Evolutionary conservation across 2,329 filamentous ascomycete species (phyloP), one percentile per base, ranked within the genome.

Genomic region (Diaporthe caulivora): DNA sequence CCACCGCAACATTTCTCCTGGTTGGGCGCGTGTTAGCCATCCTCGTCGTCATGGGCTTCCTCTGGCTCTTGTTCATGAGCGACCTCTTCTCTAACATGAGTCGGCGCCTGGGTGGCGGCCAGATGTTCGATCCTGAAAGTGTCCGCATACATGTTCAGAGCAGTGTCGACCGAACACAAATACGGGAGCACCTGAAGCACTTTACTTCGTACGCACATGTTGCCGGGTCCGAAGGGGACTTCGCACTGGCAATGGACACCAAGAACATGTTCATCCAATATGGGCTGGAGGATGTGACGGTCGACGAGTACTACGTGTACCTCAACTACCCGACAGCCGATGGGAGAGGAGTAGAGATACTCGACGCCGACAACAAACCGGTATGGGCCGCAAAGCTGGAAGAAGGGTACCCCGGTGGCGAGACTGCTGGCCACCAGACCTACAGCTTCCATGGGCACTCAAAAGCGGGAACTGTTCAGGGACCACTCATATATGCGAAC

Each of bases 161-260:
- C 64, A 91, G 91, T 78, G 90, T 97, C 76, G 92, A 97, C 79
- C 86, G 90, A 71, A 87, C 87, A 74, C 87, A 88, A 67, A 93
- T 97, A 81, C 89, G 91, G 76, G 92, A 94, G 53, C 93, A 94
- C 73, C 84, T 98, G 74, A 86, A 90, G 78, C 93, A 95, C 79
- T 91, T 96, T 76, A 96, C 95, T 6, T 90, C 89, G 72, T 98
- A 94, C 80, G 94, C 97, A 75, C 97, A 98, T 82, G 88, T 98
- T 75, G 97, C 95, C 2, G 97, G 97, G n/a, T 97, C 95, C 3
- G 93, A 98, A 84, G 97, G 97, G 62, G 96, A 97, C 84, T 95
- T 93, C 78, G 94, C 93, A 58, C 87, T 97, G 71, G 96, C 94
- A 10, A 90, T 94, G 84, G 97, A 95, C 86, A 91, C 98, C 71